phyloP scores from a whole-genome alignment of 129 eudicot genomes.

The Centella asiatica region DNA sequence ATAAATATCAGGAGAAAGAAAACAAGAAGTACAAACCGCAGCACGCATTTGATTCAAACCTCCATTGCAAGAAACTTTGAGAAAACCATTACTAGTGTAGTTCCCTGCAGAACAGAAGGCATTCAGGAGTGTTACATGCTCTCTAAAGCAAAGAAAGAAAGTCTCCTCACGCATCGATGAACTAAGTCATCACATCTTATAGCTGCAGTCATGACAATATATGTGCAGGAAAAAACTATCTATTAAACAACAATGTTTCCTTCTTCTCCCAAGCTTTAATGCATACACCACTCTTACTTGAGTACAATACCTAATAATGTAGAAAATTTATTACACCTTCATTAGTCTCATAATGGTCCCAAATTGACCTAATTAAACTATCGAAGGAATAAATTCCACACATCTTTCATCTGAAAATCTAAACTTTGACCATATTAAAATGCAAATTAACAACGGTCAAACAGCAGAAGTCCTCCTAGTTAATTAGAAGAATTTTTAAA shows the following conservation, averaged over 20 bases:
- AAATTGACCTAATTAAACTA: too few relatives aligned
- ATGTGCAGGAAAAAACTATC: too few relatives aligned
- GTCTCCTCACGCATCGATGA: slow-evolving; percentile 1
- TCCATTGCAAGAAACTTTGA: slow-evolving; percentile 85
- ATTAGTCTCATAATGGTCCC: too few relatives aligned
- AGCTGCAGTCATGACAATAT: too few relatives aligned
- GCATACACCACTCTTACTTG: too few relatives aligned
- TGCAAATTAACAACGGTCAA: background rate
- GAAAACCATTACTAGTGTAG: slow-evolving; percentile 82
- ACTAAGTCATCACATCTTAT: background rate
- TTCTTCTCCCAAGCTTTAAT: too few relatives aligned
- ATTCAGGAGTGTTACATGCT: background rate
- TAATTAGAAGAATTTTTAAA: too few relatives aligned
- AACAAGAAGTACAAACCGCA: slow-evolving; percentile 54
- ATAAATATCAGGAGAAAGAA: slow-evolving; percentile 5
- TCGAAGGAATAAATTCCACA: too few relatives aligned
- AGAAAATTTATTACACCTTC: too few relatives aligned
- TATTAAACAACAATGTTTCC: too few relatives aligned
- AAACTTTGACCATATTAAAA: background rate
- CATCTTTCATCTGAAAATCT: too few relatives aligned
- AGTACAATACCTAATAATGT: too few relatives aligned
- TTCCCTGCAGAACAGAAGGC: slow-evolving; percentile 50
- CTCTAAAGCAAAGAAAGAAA: background rate
- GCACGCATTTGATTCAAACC: slow-evolving; percentile 99
- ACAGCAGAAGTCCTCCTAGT: background rate